Evolutionary conservation across 805 yeast species (phyloP).

Genomic region (Hanseniaspora guilliermondii): DNA sequence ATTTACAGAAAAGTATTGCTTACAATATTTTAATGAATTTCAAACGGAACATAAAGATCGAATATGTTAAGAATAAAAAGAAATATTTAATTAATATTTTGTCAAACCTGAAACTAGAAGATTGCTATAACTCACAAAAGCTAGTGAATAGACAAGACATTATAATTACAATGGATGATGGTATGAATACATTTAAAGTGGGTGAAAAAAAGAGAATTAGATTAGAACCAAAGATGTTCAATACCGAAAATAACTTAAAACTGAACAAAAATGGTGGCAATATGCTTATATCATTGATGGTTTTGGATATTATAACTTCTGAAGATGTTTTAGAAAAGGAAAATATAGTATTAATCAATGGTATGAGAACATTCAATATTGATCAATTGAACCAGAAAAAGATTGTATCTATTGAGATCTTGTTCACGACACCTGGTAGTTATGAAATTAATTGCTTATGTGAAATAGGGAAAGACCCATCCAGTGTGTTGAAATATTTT

Average conservation of each 20-base stretch:
- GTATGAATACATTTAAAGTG: neutral
- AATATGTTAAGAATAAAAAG: neutral
- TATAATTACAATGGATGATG: neutral
- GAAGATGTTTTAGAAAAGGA: slow-evolving; percentile 4
- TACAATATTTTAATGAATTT: slow-evolving; percentile 8
- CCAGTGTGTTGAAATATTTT: slow-evolving; percentile 7
- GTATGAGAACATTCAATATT: slow-evolving; percentile 10
- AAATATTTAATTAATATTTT: slow-evolving; percentile 45
- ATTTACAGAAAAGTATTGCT: neutral
- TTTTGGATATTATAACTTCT: slow-evolving; percentile 12
- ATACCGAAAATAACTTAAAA: neutral
- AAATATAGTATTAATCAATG: slow-evolving; percentile 10
- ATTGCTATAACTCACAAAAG: slow-evolving; percentile 11
- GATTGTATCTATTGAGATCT: neutral
- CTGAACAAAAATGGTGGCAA: neutral
- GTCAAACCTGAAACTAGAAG: slow-evolving; percentile 22
- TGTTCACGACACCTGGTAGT: slow-evolving; percentile 5
- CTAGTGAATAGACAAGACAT: slow-evolving; percentile 10
- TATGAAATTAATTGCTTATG: slow-evolving; percentile 13
- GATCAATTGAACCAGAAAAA: neutral
- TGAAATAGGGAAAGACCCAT: slow-evolving; percentile 11
- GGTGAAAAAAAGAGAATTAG: neutral
- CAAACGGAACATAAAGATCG: neutral
- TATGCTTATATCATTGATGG: slow-evolving; percentile 9
- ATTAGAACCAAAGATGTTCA: neutral